phyloP scores from a whole-genome alignment of 495 filamentous ascomycete genomes.

The Xylaria cubensis region DNA sequence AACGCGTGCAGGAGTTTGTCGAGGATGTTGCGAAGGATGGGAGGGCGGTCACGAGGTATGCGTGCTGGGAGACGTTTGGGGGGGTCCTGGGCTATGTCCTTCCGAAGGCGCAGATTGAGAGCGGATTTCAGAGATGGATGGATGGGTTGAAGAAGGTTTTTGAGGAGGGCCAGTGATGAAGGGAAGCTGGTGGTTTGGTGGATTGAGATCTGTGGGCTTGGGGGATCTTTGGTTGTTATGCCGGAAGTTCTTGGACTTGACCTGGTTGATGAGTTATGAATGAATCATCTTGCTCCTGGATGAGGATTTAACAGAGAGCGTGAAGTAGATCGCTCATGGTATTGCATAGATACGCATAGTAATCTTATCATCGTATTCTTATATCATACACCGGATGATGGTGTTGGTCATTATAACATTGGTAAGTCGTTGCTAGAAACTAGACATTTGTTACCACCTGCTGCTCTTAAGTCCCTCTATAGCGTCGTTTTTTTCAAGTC shows the following conservation, averaged over 20 bases:
- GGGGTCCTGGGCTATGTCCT: conserved; percentile 42
- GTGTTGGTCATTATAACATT: background rate
- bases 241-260: background rate
- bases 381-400: background rate
- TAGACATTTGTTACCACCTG: background rate
- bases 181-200: background rate
- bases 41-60: conserved; percentile 32
- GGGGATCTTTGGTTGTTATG: background rate
- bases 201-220: background rate
- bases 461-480: background rate
- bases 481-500: background rate
- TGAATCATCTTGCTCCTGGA: background rate
- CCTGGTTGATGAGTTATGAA: background rate
- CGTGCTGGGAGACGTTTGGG: conserved; percentile 51
- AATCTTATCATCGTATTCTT: background rate
- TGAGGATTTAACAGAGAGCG: background rate
- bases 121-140: conserved; percentile 43
- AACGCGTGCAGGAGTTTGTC: conserved; percentile 50
- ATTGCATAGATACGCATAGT: background rate
- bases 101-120: conserved; percentile 34
- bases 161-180: conserved; percentile 31
- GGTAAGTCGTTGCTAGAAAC: background rate
- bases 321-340: background rate
- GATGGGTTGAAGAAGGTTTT: conserved; percentile 40
- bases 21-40: conserved; percentile 27